Base-by-base conservation (phyloP, 1,284 basidiomycete species). In the Apiotrichum siamense region DNA sequence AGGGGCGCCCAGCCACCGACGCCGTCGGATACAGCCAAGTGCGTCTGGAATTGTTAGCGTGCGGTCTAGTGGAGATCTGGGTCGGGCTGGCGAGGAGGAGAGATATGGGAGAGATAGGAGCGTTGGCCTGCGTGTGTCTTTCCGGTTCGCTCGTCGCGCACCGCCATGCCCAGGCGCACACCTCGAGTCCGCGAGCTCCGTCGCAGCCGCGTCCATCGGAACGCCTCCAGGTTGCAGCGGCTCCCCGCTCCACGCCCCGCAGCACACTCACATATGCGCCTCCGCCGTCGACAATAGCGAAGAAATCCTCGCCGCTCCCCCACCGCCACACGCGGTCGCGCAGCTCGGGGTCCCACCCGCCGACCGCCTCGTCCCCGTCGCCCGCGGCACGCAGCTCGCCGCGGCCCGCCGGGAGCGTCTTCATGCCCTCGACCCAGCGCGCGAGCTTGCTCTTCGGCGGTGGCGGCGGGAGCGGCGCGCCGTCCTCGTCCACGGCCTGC, bases 1-100 rank as follows among this genome's bases (percentile, higher is more conserved):
- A 74, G 74, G 13, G 73, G 75, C 6, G 75, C 73, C 79, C 79
- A 81, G 21, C 79, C 79, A 24, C 79, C 79, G 3, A 81, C 79
- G 18, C 79, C 79, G 58, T 81, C 79, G 0, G 77, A 76, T 0
- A 77, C 69, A 5, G 75, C 76, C 17, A 80, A 47, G 47, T 71
- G 70, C 2, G 69, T 69, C 64, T 69, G 57, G 3, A 2, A 24
- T 26, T 29, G 31, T 26, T 17, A 24, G 7, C 29, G 15, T 31
- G 29, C 7, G 15, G 15, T 31, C 15, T 9, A 31, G 29, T n/a
- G n/a, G n/a, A n/a, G n/a, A n/a, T n/a, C n/a, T n/a, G n/a, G n/a
- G n/a, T n/a, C n/a, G n/a, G n/a, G n/a, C n/a, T n/a, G n/a, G n/a
- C n/a, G n/a, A n/a, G n/a, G n/a, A n/a, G n/a, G n/a, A n/a, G n/a